Conservation (phyloP, 2,329 filamentous ascomycete species). For the Ambrosiella beaveri region DNA sequence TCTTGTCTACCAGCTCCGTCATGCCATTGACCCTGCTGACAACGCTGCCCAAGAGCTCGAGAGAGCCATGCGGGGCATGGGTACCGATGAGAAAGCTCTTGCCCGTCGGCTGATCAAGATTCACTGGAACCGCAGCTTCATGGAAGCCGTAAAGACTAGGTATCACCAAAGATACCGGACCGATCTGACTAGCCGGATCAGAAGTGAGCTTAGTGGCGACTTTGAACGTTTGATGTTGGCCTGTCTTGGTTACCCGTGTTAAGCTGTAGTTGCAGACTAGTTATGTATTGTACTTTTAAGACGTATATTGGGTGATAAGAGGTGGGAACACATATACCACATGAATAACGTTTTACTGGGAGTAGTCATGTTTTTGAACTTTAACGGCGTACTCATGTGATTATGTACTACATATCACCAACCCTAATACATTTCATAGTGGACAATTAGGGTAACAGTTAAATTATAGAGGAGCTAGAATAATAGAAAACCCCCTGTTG, state of each 20-base stretch:
- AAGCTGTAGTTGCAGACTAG: background rate
- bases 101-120: constrained; percentile 59
- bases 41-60: constrained; percentile 73
- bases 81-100: constrained; percentile 71
- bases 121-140: constrained; percentile 65
- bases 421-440: too few relatives aligned
- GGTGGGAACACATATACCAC: background rate
- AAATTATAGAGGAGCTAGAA: too few relatives aligned
- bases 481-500: too few relatives aligned
- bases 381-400: too few relatives aligned
- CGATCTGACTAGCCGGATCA: constrained; percentile 52
- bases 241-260: constrained; percentile 30
- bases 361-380: background rate
- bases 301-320: background rate
- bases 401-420: too few relatives aligned
- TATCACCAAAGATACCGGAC: constrained; percentile 55
- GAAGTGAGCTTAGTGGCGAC: constrained; percentile 71
- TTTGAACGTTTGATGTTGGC: constrained; percentile 64
- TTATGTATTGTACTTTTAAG: background rate
- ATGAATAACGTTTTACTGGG: background rate
- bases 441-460: too few relatives aligned
- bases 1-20: constrained; percentile 59
- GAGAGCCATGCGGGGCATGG: constrained; percentile 68
- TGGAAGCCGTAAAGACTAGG: constrained; percentile 62
- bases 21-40: constrained; percentile 64